Evolutionary conservation across 2,329 filamentous ascomycete genomes (phyloP).

Genomic region (Fusarium algeriense): DNA sequence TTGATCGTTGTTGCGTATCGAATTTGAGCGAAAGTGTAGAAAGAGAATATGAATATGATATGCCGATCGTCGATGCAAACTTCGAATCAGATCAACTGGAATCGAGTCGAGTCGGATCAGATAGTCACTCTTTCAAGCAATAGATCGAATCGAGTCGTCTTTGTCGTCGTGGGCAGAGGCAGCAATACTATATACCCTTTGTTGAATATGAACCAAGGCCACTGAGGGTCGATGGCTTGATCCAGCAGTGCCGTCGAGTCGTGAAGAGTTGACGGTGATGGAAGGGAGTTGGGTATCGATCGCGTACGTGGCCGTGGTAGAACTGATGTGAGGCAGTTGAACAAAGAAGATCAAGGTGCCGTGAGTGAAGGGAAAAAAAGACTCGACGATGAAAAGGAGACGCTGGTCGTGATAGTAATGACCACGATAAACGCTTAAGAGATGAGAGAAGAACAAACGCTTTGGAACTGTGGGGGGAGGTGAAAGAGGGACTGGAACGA

Average conservation of each 20-base stretch:
- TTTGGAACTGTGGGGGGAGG: constrained; percentile 47
- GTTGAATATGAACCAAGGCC: neutral
- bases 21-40: constrained; percentile 32
- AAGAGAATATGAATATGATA: constrained; percentile 4
- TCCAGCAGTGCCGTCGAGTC: constrained; percentile 28
- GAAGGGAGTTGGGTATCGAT: constrained; percentile 1
- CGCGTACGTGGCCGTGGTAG: constrained; percentile 19
- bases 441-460: constrained; percentile 41
- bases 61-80: constrained; percentile 4
- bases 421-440: constrained; percentile 39
- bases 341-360: constrained; percentile 39
- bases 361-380: constrained; percentile 27
- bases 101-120: constrained; percentile 25
- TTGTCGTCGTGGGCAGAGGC: constrained; percentile 1
- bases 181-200: constrained; percentile 7
- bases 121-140: neutral
- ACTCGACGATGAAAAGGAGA: constrained; percentile 39
- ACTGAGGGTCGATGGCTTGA: constrained; percentile 19
- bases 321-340: constrained; percentile 28
- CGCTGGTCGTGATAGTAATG: constrained; percentile 36
- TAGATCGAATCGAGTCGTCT: constrained; percentile 20
- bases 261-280: neutral
- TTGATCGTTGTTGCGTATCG: constrained; percentile 14
- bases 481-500: constrained; percentile 59
- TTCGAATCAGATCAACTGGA: constrained; percentile 47